Conservation (phyloP, 352 stramenopile species). For the Pythium scleroteichum region DNA sequence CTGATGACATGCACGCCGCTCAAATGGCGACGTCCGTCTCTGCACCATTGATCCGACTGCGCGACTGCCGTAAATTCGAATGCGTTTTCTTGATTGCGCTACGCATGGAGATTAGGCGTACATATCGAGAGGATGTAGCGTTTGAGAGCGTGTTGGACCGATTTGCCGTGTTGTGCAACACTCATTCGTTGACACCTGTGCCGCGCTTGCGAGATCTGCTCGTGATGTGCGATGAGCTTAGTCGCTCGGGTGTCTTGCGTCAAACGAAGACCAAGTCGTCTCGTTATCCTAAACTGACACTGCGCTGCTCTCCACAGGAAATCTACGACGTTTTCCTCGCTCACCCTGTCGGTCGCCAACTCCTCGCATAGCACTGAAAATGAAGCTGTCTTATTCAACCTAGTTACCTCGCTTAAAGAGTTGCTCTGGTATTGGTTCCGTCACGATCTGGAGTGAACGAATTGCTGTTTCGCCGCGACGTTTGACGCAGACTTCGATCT, state of each 20-base stretch:
- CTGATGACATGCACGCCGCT: slow-evolving; percentile 54
- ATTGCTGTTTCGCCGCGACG: slow-evolving; percentile 52
- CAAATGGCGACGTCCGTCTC: slow-evolving; percentile 57
- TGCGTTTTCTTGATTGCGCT: slow-evolving; percentile 71
- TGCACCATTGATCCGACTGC: slow-evolving; percentile 51
- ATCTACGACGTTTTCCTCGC: slow-evolving; percentile 64
- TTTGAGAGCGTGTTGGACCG: slow-evolving; percentile 67
- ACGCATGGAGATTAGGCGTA: slow-evolving; percentile 56
- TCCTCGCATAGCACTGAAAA: slow-evolving; percentile 38
- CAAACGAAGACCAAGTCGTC: slow-evolving; percentile 45
- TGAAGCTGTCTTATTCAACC: not conserved
- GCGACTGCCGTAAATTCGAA: slow-evolving; percentile 68
- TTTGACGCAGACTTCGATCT: slow-evolving; percentile 66
- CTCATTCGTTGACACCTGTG: slow-evolving; percentile 58
- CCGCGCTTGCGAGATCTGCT: slow-evolving; percentile 52
- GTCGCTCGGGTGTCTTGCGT: slow-evolving; percentile 59
- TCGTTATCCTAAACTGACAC: slow-evolving; percentile 52
- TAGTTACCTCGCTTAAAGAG: slow-evolving; percentile 16
- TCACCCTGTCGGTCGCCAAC: slow-evolving; percentile 56
- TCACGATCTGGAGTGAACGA: slow-evolving; percentile 58
- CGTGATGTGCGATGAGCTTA: slow-evolving; percentile 63
- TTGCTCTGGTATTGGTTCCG: slow-evolving; percentile 52
- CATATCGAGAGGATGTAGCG: slow-evolving; percentile 36
- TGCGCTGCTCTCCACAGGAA: slow-evolving; percentile 66
- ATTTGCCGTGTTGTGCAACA: slow-evolving; percentile 70